Evolutionary conservation across 176 grass and related monocot genomes (phyloP).

Genomic region (Carex cristatella): DNA sequence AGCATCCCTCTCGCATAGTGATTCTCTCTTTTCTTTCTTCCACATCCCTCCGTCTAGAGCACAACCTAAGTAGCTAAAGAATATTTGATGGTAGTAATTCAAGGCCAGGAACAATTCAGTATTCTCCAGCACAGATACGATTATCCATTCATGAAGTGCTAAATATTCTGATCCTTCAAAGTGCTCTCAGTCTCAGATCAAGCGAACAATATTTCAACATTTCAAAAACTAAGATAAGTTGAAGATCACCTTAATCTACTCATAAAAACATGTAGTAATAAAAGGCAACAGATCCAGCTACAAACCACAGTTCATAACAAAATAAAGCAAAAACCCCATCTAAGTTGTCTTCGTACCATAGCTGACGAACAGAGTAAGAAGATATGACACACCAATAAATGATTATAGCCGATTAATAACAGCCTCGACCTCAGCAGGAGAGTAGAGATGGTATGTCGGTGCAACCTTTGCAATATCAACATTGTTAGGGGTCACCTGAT

Average conservation of each 20-base stretch:
- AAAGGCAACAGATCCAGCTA: conserved; percentile 23
- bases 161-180: background rate
- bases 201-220: background rate
- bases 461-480: conserved; percentile 67
- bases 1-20: too few relatives aligned
- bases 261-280: conserved; percentile 13
- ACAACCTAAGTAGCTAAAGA: background rate
- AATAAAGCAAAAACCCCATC: conserved; percentile 1
- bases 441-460: conserved; percentile 72
- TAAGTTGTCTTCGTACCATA: background rate
- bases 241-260: background rate
- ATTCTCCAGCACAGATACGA: background rate
- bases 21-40: too few relatives aligned
- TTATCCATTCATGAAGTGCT: background rate
- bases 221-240: background rate
- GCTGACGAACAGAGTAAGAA: conserved; percentile 4
- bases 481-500: conserved; percentile 76
- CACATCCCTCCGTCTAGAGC: too few relatives aligned
- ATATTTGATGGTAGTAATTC: background rate
- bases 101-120: background rate
- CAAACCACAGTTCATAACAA: conserved; percentile 16
- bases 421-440: conserved; percentile 63
- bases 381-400: conserved; percentile 17
- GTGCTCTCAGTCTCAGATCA: background rate
- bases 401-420: conserved; percentile 57